These are phyloP conservation scores for Nigrospora osmanthi DNA, from an alignment of 2,329 filamentous ascomycete genomes.

Conservation along the genomic window DNA sequence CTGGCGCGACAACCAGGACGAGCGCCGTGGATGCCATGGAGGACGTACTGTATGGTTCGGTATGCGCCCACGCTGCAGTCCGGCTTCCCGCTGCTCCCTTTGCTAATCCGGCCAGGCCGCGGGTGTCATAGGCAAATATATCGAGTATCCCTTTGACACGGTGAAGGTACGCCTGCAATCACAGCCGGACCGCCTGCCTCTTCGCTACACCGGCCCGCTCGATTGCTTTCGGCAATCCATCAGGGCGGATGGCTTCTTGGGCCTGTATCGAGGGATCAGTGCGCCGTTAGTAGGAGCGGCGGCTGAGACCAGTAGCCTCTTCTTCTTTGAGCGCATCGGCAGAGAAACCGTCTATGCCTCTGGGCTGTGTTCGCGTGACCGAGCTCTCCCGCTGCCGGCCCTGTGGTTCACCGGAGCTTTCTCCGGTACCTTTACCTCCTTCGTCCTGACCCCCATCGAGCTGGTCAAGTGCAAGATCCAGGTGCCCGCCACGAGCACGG, in stretches of 20 bases:
- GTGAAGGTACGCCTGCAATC: slow-evolving; percentile 96
- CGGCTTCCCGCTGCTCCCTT: too few species aligned
- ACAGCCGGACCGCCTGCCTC: slow-evolving; percentile 77
- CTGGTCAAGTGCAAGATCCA: slow-evolving; percentile 99
- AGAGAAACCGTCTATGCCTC: slow-evolving; percentile 54
- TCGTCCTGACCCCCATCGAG: slow-evolving; percentile 90
- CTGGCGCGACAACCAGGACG: slow-evolving; percentile 12
- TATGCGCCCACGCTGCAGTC: slow-evolving; percentile 32
- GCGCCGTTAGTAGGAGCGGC: slow-evolving; percentile 87
- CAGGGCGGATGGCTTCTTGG: slow-evolving; percentile 66
- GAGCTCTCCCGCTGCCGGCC: slow-evolving; percentile 63
- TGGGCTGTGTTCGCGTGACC: slow-evolving; percentile 39
- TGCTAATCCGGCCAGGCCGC: slow-evolving; percentile 47
- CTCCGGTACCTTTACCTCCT: slow-evolving; percentile 80
- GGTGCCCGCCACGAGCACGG: slow-evolving; percentile 44
- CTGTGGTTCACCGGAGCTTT: slow-evolving; percentile 77
- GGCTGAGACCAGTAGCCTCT: slow-evolving; percentile 84
- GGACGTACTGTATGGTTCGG: slow-evolving; percentile 82
- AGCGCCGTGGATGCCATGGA: slow-evolving; percentile 63
- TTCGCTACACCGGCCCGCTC: slow-evolving; percentile 76
- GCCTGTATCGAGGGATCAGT: slow-evolving; percentile 86
- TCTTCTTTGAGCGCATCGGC: slow-evolving; percentile 80
- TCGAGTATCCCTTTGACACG: slow-evolving; percentile 98
- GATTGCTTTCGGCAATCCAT: slow-evolving; percentile 92
- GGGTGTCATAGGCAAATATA: slow-evolving; percentile 86